These are phyloP conservation scores for Aspergillus uvarum DNA, from an alignment of 2,329 filamentous ascomycete species.

Conservation along the genomic window DNA sequence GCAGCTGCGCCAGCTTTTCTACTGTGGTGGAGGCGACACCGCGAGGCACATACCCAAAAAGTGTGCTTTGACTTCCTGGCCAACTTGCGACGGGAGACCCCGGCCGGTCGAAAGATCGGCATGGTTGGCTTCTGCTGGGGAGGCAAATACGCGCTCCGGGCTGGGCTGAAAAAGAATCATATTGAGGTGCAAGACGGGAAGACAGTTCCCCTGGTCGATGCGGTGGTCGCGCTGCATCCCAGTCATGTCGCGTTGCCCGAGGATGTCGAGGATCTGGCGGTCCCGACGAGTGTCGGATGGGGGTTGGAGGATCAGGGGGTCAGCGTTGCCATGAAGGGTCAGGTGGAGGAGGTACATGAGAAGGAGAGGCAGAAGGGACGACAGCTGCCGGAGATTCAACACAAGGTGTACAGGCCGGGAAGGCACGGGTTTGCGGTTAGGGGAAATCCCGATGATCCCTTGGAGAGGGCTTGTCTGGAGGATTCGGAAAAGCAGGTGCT, in stretches of 20 bases:
- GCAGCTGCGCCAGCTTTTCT: neutral
- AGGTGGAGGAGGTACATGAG: neutral
- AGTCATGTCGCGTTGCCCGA: neutral
- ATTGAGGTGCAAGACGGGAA: neutral
- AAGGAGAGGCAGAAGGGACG: neutral
- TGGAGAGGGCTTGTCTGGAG: constrained; percentile 1
- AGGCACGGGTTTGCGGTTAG: neutral
- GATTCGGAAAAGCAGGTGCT: neutral
- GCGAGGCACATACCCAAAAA: neutral
- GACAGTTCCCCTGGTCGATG: neutral
- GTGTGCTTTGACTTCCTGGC: neutral
- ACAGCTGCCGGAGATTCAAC: neutral
- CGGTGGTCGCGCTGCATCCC: neutral
- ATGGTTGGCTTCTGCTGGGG: constrained; percentile 1
- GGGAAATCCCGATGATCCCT: neutral
- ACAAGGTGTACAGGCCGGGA: neutral
- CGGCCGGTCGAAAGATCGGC: neutral
- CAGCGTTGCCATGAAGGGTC: neutral
- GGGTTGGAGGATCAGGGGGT: neutral
- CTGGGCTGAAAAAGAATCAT: neutral
- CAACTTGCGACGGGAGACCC: neutral
- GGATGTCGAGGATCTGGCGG: neutral
- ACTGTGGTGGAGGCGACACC: neutral
- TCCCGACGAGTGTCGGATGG: neutral
- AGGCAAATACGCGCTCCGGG: neutral